Base-by-base conservation (phyloP, 2,329 filamentous ascomycete species). In the Ophiocordyceps unilateralis region DNA sequence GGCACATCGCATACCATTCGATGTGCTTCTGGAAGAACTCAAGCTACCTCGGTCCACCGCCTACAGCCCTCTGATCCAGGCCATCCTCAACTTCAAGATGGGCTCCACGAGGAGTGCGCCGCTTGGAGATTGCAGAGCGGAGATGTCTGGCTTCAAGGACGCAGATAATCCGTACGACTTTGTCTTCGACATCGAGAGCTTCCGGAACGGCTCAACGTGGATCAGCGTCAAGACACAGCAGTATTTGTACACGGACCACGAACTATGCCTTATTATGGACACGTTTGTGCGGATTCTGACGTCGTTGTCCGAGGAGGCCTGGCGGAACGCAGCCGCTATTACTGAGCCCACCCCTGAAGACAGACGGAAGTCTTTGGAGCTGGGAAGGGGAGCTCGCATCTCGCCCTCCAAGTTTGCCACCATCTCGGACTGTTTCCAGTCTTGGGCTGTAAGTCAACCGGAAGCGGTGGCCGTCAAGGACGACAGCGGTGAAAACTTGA, bases 1-100 rank as follows among this genome's bases (percentile, higher is more conserved):
- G 26, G 6, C 23, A 2, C 41, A 42, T 21, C 15, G 21, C 12
- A n/a, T 71, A 4, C 70, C 69, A 0, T 67, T 71, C 43, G 61
- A 71, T 42, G 50, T 64, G 0, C 47, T 72, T 0, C 52, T 72
- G 0, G 51, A 64, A 1, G 57, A 66, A 39, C 51, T 72, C 1
- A 53, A 59, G 2, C 54, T 67, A 0, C 49, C 57, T 0, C 57
- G 67, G 4, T 63, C 63, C 1, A 45, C 61, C 0, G 48, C 53
- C 0, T 48, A 63, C 42, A 62, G 46, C 22, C 68, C 69, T 0
- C 37, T 73, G 1, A 69, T 70, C 50, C 69, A 72, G 45, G 58
- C 53, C 0, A 60, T 65, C 24, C 46, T 72, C 30, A 60, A 73
- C 50, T 72, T 43, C 23, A 45, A 42, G 37, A 36, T 39, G 26